Percentiles rank a stretch among this genome's conserved stretches.
Evolutionary conservation across 1,284 basidiomycete genomes (phyloP).

Genomic region (Acaromyces ingoldii): DNA sequence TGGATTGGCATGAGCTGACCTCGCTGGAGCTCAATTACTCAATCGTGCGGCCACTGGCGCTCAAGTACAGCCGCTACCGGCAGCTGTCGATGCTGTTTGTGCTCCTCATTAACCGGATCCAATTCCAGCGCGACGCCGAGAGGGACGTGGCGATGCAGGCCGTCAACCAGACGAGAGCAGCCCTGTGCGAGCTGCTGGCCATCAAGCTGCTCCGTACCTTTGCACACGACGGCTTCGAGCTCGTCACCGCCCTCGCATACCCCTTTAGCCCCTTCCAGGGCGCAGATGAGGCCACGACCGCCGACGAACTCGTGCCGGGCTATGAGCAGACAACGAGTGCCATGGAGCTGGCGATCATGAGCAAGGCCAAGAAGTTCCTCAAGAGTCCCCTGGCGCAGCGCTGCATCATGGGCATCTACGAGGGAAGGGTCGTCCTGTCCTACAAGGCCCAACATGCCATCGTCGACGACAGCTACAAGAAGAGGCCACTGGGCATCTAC

Average conservation of each 20-base stretch:
- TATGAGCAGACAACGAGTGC: constrained; percentile 31
- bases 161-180: constrained; percentile 69
- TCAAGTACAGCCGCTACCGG: constrained; percentile 32
- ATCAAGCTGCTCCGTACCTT: constrained; percentile 66
- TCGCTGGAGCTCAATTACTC: constrained; percentile 36
- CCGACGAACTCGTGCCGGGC: constrained; percentile 2
- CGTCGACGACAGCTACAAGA: constrained; percentile 74
- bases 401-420: constrained; percentile 41
- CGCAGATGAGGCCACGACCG: constrained; percentile 44
- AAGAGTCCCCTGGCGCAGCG: constrained; percentile 37
- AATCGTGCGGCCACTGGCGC: constrained; percentile 36
- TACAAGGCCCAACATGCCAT: constrained; percentile 35
- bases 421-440: constrained; percentile 34
- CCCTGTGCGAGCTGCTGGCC: constrained; percentile 82
- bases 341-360: constrained; percentile 41
- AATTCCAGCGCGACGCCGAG: constrained; percentile 64
- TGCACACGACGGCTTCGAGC: constrained; percentile 57
- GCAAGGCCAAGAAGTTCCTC: constrained; percentile 43
- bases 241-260: constrained; percentile 74
- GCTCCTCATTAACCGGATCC: constrained; percentile 77
- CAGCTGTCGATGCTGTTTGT: constrained; percentile 71
- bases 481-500: constrained; percentile 84
- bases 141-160: constrained; percentile 55
- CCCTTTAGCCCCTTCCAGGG: constrained; percentile 71
- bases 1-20: constrained; percentile 41